Conservation (phyloP, 495 filamentous ascomycete genomes). For the Lasiosphaeria hispida region DNA sequence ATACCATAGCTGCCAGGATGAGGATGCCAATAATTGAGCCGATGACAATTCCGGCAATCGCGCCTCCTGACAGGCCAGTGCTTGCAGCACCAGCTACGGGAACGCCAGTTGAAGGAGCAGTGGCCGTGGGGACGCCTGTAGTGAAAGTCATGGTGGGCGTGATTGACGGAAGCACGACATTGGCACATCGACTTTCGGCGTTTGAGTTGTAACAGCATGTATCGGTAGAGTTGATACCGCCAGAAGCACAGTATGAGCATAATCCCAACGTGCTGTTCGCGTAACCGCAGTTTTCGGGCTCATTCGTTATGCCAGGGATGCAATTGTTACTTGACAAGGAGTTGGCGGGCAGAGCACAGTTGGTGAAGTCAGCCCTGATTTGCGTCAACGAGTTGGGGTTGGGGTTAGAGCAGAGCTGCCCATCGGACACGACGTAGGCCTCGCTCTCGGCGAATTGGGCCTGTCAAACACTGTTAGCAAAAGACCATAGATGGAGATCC, state of each 20-base stretch:
- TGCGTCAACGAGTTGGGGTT: slow-evolving; percentile 63
- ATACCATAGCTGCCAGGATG: slow-evolving; percentile 62
- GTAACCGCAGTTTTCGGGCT: slow-evolving; percentile 86
- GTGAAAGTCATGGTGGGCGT: slow-evolving; percentile 69
- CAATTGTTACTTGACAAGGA: slow-evolving; percentile 70
- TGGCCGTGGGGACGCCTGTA: slow-evolving; percentile 45
- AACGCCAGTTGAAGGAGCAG: slow-evolving; percentile 41
- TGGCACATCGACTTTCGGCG: slow-evolving; percentile 63
- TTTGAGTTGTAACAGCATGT: slow-evolving; percentile 89
- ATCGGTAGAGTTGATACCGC: slow-evolving; percentile 86
- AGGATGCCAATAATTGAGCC: slow-evolving; percentile 71
- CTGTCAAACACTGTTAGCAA: slow-evolving; percentile 43
- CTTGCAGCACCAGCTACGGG: slow-evolving; percentile 38
- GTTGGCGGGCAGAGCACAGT: slow-evolving; percentile 77
- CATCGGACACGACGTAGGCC: slow-evolving; percentile 74
- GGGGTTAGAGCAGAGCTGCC: slow-evolving; percentile 64
- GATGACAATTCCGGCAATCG: slow-evolving; percentile 87
- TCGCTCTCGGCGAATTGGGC: slow-evolving; percentile 85
- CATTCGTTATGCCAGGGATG: slow-evolving; percentile 73
- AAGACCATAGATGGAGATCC: neutral
- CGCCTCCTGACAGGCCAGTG: slow-evolving; percentile 70
- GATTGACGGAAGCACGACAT: slow-evolving; percentile 71
- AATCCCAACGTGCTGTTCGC: slow-evolving; percentile 75
- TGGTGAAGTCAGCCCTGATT: slow-evolving; percentile 89
- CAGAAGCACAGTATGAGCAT: slow-evolving; percentile 79